These are phyloP conservation scores for Pichia ethanolica DNA, from an alignment of 805 yeast genomes.

Conservation along the genomic window DNA sequence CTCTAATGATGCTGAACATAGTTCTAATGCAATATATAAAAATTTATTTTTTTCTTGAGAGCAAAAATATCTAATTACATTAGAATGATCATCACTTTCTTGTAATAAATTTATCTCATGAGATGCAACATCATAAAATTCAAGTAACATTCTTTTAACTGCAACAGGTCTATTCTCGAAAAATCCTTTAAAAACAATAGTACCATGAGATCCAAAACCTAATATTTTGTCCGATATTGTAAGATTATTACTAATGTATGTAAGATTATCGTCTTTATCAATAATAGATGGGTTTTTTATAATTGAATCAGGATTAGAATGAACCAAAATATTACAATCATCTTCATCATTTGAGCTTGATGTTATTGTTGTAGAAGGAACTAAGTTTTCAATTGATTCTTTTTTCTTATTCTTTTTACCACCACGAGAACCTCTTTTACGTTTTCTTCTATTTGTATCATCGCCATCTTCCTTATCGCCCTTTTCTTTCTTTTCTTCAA, in stretches of 20 bases:
- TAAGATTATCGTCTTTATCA: conserved; percentile 6
- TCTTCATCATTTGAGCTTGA: conserved; percentile 3
- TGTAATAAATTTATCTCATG: conserved; percentile 83
- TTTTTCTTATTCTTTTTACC: conserved; percentile 54
- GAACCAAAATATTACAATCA: not conserved
- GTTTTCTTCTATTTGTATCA: conserved; percentile 33
- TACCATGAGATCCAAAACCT: conserved; percentile 96
- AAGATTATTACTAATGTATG: conserved; percentile 34
- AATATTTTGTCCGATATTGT: conserved; percentile 65
- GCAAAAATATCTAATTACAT: conserved; percentile 87
- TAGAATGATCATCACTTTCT: conserved; percentile 95
- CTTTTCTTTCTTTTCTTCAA: not conserved
- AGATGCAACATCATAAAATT: conserved; percentile 88
- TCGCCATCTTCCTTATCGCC: not conserved
- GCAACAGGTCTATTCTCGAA: conserved; percentile 95
- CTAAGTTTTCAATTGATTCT: conserved; percentile 8
- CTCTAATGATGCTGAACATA: conserved; percentile 84
- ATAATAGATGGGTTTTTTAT: not conserved
- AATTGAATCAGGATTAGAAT: too few species aligned
- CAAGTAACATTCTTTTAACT: conserved; percentile 86
- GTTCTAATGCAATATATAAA: conserved; percentile 84
- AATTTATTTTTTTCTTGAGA: conserved; percentile 87
- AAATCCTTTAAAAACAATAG: conserved; percentile 84
- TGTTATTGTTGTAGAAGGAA: conserved; percentile 4
- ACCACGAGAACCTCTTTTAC: conserved; percentile 84